These are phyloP conservation scores for Corylus americana DNA, from an alignment of 306 rosid genomes.

Conservation along the genomic window DNA sequence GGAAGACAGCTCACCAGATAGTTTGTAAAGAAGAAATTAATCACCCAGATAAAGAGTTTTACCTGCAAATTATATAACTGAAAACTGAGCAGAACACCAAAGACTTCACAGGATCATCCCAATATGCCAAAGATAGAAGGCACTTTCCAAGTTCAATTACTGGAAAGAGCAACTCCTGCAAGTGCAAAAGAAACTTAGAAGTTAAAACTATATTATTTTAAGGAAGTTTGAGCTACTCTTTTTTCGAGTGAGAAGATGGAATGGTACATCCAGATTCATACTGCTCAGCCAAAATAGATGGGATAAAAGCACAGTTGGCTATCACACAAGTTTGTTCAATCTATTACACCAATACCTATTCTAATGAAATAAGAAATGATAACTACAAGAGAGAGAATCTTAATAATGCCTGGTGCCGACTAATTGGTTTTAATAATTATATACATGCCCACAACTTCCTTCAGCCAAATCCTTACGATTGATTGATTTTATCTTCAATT, in stretches of 20 bases:
- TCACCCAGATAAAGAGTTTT: constrained; percentile 23
- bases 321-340: not conserved
- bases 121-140: constrained; percentile 67
- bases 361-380: not conserved
- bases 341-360: not conserved
- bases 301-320: constrained; percentile 4
- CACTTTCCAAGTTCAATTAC: constrained; percentile 59
- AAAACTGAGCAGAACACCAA: constrained; percentile 59
- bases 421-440: not conserved
- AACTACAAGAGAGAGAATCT: not conserved
- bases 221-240: not conserved
- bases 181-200: constrained; percentile 24
- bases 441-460: not conserved
- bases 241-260: constrained; percentile 6
- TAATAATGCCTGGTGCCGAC: not conserved
- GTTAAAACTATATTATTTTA: constrained; percentile 27
- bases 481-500: not conserved
- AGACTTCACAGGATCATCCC: constrained; percentile 94
- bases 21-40: constrained; percentile 15
- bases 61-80: constrained; percentile 84
- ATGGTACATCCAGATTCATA: constrained; percentile 7
- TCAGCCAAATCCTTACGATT: not conserved
- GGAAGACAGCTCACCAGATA: constrained; percentile 3
- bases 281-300: not conserved
- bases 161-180: constrained; percentile 91